Evolutionary conservation across 2,329 filamentous ascomycete genomes (phyloP), one percentile per base, ranked within the genome.

Genomic region (Fusarium pseudonygamai): DNA sequence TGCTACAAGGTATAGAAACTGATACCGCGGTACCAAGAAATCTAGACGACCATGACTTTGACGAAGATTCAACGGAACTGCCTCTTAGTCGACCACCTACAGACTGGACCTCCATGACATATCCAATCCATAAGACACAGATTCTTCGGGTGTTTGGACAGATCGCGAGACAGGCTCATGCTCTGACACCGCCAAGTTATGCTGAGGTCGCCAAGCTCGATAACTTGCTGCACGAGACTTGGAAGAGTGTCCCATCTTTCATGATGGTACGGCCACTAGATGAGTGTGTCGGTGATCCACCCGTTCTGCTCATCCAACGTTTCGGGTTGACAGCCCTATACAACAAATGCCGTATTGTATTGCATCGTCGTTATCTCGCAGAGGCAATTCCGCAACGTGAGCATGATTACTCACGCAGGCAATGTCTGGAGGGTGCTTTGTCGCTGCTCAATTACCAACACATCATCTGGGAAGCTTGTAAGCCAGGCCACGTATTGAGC

Each of bases 11-110:
- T 30, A 87, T 91, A 40, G 90, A 92, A 67, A 88, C 86, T 52
- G 92, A 93, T 76, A 91, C 90, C 0, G 82, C 85, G 4, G 79
- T 89, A 26, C 91, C 91, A 22, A 84, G 85, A 37, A 93, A 93
- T 78, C 79, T 93, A 37, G 84, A 88, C 59, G 91, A 93, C 77
- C 87, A 90, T 37, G 91, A 93, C 77, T 91, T 93, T 72, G 84
- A 85, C 69, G 87, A 90, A 78, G 81, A 88, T 66, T 86, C 83
- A 49, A 80, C 81, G 34, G 84, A 85, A 49, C 80, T 93, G 45
- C 91, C 91, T 1, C 85, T 86, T 0, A 80, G 87, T 5, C 84
- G 90, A 24, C 89, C 91, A 4, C 76, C 82, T n/a, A 83, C 84
- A 7, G 90, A 93, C 70, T 87, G 89, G 59, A 93, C 91, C 1